Base-by-base conservation (phyloP, 75 land plant species). In the Selaginella moellendorffii region DNA sequence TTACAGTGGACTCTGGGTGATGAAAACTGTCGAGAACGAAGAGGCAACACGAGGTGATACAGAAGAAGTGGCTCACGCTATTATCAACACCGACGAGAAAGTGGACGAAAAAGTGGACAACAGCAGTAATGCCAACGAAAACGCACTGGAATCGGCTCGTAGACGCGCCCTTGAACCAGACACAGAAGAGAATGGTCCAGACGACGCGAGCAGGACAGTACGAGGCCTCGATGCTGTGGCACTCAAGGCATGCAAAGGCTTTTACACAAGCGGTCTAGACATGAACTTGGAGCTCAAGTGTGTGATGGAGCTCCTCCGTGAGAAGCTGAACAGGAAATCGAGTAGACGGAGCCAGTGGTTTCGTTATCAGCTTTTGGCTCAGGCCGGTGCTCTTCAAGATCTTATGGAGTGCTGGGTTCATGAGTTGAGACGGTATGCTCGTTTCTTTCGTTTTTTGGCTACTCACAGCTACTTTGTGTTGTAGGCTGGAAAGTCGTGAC, bases 151-250 rank as follows among this genome's bases (percentile, higher is more conserved):
- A n/a, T n/a, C n/a, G n/a, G n/a, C n/a, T n/a, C n/a, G n/a, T n/a
- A n/a, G n/a, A n/a, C n/a, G n/a, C n/a, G n/a, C n/a, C n/a, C n/a
- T n/a, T n/a, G n/a, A n/a, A n/a, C n/a, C n/a, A n/a, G n/a, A n/a
- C n/a, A n/a, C n/a, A n/a, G n/a, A n/a, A n/a, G n/a, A n/a, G n/a
- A n/a, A n/a, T n/a, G n/a, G n/a, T n/a, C n/a, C n/a, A n/a, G n/a
- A n/a, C n/a, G n/a, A n/a, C n/a, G n/a, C n/a, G n/a, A n/a, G n/a
- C n/a, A 46, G 23, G 62, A 21, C 69, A 27, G 82, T 92, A 1
- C 79, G 78, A 61, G 97, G 97, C 17, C 71, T 92, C 12, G 52
- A 74, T 53, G 97, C 97, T 51, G 87, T 92, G 68, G 96, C 85
- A 46, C 78, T 88, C 29, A 71, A 78, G 66, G 89, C 95, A 67